Conservation (phyloP, 257 asterid genomes). For the Eustoma russellianum region DNA sequence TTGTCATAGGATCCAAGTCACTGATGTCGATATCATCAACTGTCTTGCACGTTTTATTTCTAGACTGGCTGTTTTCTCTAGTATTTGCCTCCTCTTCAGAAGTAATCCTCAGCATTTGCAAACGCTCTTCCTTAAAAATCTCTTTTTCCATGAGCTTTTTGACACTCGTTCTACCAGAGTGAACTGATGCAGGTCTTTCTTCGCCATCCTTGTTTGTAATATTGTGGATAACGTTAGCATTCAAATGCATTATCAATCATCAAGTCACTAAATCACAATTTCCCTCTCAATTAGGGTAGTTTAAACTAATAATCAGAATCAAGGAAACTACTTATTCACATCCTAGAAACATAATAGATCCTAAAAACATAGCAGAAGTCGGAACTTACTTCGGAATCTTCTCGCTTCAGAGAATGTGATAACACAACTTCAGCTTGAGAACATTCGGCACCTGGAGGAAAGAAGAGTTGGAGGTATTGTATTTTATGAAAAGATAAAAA, state of each 20-base stretch:
- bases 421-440: conserved; percentile 17
- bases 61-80: conserved; percentile 32
- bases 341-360: background rate
- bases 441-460: conserved; percentile 30
- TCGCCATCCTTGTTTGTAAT: conserved; percentile 33
- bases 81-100: conserved; percentile 24
- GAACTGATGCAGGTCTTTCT: conserved; percentile 26
- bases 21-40: conserved; percentile 31
- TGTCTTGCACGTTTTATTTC: conserved; percentile 25
- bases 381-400: conserved; percentile 31
- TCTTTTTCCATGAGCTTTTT: conserved; percentile 95
- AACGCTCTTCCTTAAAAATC: conserved; percentile 47
- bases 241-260: background rate
- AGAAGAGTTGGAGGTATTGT: background rate
- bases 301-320: background rate
- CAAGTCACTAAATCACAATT: background rate
- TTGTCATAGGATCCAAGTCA: conserved; percentile 30
- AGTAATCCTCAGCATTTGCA: conserved; percentile 20
- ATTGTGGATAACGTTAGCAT: background rate
- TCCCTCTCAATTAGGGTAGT: background rate
- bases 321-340: conserved; percentile 1
- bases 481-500: background rate
- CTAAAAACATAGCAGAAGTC: conserved; percentile 1
- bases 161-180: conserved; percentile 51
- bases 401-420: conserved; percentile 18